Percentiles rank a stretch among this genome's conserved stretches.
These are phyloP conservation scores for Poa annua DNA, from an alignment of 176 grass and related monocot species.

Conservation along the genomic window DNA sequence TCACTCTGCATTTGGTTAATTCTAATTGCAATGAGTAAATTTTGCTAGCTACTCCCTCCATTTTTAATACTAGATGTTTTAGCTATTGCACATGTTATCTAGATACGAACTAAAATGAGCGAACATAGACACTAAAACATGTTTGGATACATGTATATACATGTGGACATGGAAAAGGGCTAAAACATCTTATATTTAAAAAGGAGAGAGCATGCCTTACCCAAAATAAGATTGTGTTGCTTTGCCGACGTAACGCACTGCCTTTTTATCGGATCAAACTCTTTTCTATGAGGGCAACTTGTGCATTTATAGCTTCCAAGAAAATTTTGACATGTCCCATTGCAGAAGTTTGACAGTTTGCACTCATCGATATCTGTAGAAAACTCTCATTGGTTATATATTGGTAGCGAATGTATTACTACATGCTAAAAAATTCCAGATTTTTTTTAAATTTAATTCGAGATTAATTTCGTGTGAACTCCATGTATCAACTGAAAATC, in stretches of 20 bases:
- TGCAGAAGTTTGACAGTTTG: not conserved
- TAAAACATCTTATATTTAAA: too few species aligned
- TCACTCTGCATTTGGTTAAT: not conserved
- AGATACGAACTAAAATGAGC: too few species aligned
- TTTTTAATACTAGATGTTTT: too few species aligned
- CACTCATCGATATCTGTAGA: constrained; percentile 24
- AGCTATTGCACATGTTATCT: too few species aligned
- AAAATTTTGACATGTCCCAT: not conserved
- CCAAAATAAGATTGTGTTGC: not conserved
- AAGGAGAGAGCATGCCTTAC: too few species aligned
- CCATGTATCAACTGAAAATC: not conserved
- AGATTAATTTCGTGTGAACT: not conserved
- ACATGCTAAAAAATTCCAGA: not conserved
- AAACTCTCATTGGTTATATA: not conserved
- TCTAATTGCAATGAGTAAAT: not conserved
- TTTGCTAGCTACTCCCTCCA: not conserved
- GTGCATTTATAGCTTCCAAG: not conserved
- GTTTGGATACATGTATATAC: too few species aligned
- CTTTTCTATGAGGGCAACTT: not conserved
- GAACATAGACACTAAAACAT: too few species aligned
- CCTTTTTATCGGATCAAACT: constrained; percentile 4
- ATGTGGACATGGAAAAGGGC: too few species aligned
- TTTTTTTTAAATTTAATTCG: too few species aligned
- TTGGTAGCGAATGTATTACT: not conserved
- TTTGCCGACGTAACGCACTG: not conserved